Evolutionary conservation across 768 basidiomycete species (phyloP).

Genomic region (Pisolithus microcarpus): DNA sequence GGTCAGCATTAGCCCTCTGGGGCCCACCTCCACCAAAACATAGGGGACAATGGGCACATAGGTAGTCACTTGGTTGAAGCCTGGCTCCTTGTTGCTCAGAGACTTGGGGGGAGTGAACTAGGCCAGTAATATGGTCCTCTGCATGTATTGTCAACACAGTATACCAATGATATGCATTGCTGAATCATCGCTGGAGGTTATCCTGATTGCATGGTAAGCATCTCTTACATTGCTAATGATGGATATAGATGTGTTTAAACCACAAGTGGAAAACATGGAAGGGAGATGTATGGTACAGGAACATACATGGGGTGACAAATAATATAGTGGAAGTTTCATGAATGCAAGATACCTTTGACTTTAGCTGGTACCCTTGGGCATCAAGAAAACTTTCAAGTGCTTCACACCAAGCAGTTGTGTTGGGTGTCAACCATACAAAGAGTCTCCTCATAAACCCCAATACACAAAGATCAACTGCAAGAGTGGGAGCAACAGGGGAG

Average conservation of each 20-base stretch:
- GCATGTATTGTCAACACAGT: not conserved
- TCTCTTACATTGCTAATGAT: too few species aligned
- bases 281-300: too few species aligned
- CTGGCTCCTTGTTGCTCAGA: not conserved
- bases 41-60: conserved; percentile 13
- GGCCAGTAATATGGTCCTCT: conserved; percentile 21
- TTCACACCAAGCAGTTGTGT: conserved; percentile 8
- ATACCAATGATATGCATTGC: conserved; percentile 4
- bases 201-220: too few species aligned
- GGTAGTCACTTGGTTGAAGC: conserved; percentile 10
- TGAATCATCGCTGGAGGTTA: too few species aligned
- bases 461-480: conserved; percentile 27
- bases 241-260: too few species aligned
- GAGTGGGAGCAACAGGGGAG: conserved; percentile 1
- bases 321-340: too few species aligned
- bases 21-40: conserved; percentile 10
- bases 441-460: conserved; percentile 20
- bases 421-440: conserved; percentile 9
- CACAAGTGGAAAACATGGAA: too few species aligned
- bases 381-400: conserved; percentile 11
- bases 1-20: not conserved
- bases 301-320: too few species aligned
- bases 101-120: not conserved
- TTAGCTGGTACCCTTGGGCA: not conserved
- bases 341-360: too few species aligned